Conservation (phyloP, 306 rosid genomes). For the Quercus aquifolioides region DNA sequence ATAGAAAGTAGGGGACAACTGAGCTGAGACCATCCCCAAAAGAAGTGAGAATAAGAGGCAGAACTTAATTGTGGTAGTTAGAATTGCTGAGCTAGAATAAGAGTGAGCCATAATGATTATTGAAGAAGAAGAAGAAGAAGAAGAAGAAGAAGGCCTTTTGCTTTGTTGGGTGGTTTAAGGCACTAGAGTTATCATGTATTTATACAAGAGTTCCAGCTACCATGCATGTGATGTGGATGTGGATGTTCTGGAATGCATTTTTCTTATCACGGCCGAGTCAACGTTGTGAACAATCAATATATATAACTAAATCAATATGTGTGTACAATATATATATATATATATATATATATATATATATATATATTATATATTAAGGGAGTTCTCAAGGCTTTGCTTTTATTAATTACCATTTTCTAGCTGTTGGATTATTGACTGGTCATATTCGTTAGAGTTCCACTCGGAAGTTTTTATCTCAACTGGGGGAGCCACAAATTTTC, state of each 20-base stretch:
- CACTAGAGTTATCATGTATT: slow-evolving; percentile 2
- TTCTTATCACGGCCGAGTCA: background rate
- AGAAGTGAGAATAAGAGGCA: slow-evolving; percentile 18
- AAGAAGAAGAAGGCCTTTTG: background rate
- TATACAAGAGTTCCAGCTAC: background rate
- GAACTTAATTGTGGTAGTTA: slow-evolving; percentile 3
- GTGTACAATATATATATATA: too few relatives aligned
- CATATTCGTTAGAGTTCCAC: too few relatives aligned
- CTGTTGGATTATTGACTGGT: too few relatives aligned
- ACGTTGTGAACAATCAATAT: background rate
- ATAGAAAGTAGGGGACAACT: slow-evolving; percentile 54
- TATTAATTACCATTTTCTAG: too few relatives aligned
- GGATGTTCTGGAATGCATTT: background rate
- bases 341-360: background rate
- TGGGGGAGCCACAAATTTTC: too few relatives aligned
- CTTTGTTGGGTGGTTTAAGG: slow-evolving; percentile 2
- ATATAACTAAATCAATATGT: background rate
- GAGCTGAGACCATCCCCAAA: slow-evolving; percentile 40
- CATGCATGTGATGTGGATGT: background rate
- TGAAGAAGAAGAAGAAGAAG: background rate
- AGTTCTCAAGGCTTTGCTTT: too few relatives aligned
- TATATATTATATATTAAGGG: background rate
- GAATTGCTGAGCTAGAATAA: background rate
- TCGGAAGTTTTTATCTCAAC: too few relatives aligned
- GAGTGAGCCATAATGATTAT: slow-evolving; percentile 11